phyloP scores from a whole-genome alignment of 345 rosid genomes.

The Adansonia digitata region DNA sequence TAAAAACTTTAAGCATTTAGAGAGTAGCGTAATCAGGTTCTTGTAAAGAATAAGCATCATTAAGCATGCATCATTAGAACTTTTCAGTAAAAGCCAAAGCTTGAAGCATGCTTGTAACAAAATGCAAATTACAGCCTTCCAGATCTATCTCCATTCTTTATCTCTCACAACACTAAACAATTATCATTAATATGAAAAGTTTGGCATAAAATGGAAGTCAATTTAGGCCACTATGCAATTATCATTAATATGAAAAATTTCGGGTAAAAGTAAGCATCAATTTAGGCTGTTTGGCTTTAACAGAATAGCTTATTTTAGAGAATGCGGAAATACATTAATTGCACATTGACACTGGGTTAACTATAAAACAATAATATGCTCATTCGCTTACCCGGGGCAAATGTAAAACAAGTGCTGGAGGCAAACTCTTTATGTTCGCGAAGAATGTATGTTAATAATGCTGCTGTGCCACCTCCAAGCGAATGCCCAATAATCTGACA shows the following conservation, averaged over 20 bases:
- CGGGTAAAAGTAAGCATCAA: background rate
- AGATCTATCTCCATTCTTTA: background rate
- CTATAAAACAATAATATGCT: background rate
- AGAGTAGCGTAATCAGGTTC: background rate
- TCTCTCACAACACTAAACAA: background rate
- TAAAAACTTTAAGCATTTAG: slow-evolving; percentile 24
- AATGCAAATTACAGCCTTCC: background rate
- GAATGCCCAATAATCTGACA: slow-evolving; percentile 93
- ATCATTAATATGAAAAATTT: background rate
- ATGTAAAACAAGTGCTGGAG: slow-evolving; percentile 75
- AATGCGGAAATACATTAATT: background rate
- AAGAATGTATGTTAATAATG: slow-evolving; percentile 82
- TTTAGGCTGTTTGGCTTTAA: background rate
- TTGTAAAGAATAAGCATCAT: background rate
- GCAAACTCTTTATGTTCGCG: slow-evolving; percentile 81
- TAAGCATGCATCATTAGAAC: background rate
- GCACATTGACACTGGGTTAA: background rate
- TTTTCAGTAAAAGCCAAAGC: background rate
- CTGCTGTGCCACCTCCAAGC: slow-evolving; percentile 98
- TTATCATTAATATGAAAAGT: background rate
- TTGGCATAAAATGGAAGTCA: background rate
- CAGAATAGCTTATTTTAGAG: background rate
- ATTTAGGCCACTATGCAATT: background rate
- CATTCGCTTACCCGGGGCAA: slow-evolving; percentile 71
- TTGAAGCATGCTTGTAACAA: background rate